Base-by-base conservation (phyloP, 148 eudicot genomes). In the Beta vulgaris region DNA sequence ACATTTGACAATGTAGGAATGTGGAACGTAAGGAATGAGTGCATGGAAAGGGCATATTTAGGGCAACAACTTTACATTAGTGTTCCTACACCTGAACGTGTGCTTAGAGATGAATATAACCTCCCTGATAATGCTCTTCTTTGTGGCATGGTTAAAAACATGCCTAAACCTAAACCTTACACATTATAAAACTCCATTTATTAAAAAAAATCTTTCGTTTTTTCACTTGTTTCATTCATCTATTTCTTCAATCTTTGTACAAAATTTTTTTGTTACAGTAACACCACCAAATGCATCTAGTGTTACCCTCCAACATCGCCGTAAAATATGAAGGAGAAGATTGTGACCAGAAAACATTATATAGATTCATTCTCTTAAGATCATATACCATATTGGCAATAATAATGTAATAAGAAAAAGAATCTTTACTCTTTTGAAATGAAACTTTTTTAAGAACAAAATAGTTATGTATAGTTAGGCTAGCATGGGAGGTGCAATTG, bases 31-130 rank as follows among this genome's bases (percentile, higher is more conserved):
- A 78, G 91, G 49, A 84, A 86, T 8, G 77, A 72, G 48, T 43
- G 59, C 16, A 14, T 76, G 25, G 89, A 88, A 59, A 81, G 87
- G 46, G 77, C 80, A 5, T 88, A 88, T 70, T 73, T 88, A 16
- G 91, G 91, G 23, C 87, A 86, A 51, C 88, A 89, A 69, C 85
- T 89, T 62, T 89, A 89, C 76, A 48, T 85, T 13, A 87, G 88
- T 58, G 87, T 89, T 42, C 73, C 58, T 2, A 80, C 83, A 2
- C 81, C 87, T 0, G 82, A 61, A 28, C 78, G 79, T 18, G 76
- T 86, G 6, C 83, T 84, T 28, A 66, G 86, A 7, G 88, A 87
- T 58, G 90, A 88, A 40, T 88, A 85, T 53, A 83, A 82, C 72
- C 16, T 85, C 29, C 88, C 84, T 0, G 82, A 86, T 15, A 53